Base-by-base conservation (phyloP, 345 rosid genomes). In the Psidium friedrichsthalianum region DNA sequence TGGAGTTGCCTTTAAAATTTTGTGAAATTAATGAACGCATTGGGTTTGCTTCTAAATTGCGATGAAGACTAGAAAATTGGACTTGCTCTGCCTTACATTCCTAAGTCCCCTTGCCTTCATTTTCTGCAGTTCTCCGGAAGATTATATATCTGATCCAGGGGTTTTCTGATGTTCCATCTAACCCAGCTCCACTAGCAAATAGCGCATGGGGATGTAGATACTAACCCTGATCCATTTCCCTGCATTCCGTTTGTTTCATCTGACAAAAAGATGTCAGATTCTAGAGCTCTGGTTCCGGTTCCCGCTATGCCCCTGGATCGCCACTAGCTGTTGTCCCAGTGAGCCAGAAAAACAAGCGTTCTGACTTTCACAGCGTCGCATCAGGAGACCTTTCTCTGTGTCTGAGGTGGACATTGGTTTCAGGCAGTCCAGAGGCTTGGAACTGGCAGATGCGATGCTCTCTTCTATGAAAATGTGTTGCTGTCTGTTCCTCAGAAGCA, bases 331-430 rank as follows among this genome's bases (percentile, higher is more conserved):
- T 93, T 87, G 92, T 95, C 88, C 98, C 98, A 5, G 56, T 90
- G 80, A 95, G 89, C 91, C 93, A 85, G 87, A 95, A 96, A 91
- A 82, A 84, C 82, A 94, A 89, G 86, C 96, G 94, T 69, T 85
- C 96, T 84, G 99, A 84, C 86, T 91, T 88, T 94, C 92, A 84
- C 98, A 94, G 88, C 99, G 99, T 82, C 93, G 99, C 89, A 94
- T 95, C 81, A 90, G 99, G 93, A 94, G 99, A 88, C 99, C 99
- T 44, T 98, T 98, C 91, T 95, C 98, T 86, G 99, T 98, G 47
- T 59, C 92, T 42, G 99, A 98, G 93, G 99, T 98, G 84, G 99
- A 96, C 99, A 84, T 88, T 98, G 74, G 98, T 98, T 98, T 80
- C 91, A 89, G 4, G 97, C 99, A 25, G 99, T 98, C 85, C 99